Conservation (phyloP, 2,329 filamentous ascomycete species). For the Endothia cerciana region DNA sequence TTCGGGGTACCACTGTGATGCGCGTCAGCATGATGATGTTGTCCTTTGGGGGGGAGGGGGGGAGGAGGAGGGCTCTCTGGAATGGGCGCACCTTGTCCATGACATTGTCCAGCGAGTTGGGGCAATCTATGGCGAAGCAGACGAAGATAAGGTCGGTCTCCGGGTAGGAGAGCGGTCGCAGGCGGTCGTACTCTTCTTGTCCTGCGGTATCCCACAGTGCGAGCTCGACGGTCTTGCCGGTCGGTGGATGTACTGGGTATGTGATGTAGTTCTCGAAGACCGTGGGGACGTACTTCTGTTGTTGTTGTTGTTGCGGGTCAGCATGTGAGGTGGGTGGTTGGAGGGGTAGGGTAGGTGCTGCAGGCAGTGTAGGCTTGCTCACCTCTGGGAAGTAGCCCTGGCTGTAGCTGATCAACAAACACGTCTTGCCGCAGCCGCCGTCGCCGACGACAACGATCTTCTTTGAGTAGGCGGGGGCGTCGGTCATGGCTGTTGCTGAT, state of each 20-base stretch:
- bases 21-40: slow-evolving; percentile 3
- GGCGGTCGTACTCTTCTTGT: slow-evolving; percentile 96
- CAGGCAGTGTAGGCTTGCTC: slow-evolving; percentile 38
- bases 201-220: slow-evolving; percentile 98
- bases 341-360: neutral
- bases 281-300: slow-evolving; percentile 97
- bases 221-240: slow-evolving; percentile 93
- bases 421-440: slow-evolving; percentile 98
- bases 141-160: slow-evolving; percentile 98
- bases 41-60: neutral
- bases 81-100: slow-evolving; percentile 83
- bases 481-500: slow-evolving; percentile 81
- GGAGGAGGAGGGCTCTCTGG: slow-evolving; percentile 4
- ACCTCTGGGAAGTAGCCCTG: slow-evolving; percentile 99
- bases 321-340: neutral
- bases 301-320: neutral
- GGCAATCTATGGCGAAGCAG: slow-evolving; percentile 98
- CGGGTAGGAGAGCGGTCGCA: slow-evolving; percentile 94
- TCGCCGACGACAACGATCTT: slow-evolving; percentile 99
- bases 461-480: slow-evolving; percentile 93
- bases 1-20: slow-evolving; percentile 90
- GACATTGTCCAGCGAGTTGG: slow-evolving; percentile 96
- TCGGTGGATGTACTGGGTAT: slow-evolving; percentile 83
- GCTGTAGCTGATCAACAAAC: slow-evolving; percentile 96
- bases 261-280: slow-evolving; percentile 99